A percentile compares a stretch with the other conserved stretches of the same genome.
These are phyloP conservation scores for Stereum hirsutum DNA, from an alignment of 1,284 basidiomycete genomes.

Conservation along the genomic window DNA sequence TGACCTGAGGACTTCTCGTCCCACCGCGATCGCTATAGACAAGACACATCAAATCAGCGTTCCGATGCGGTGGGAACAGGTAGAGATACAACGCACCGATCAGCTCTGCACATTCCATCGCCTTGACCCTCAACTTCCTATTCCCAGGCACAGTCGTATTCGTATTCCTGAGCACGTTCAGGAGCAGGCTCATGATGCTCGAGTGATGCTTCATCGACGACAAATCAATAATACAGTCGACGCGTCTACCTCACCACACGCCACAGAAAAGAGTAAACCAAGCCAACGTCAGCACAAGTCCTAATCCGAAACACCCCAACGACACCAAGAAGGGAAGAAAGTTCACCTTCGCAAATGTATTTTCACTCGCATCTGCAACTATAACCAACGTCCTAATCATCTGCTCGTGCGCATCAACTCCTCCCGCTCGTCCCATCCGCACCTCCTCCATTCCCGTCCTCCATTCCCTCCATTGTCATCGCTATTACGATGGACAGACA, in stretches of 20 bases:
- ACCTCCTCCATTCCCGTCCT: no score
- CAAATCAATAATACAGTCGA: no score
- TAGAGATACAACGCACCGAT: conserved; percentile 40
- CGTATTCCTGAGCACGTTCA: conserved; percentile 66
- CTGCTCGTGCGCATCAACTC: conserved; percentile 76
- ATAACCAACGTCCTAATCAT: conserved; percentile 77
- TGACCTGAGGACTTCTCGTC: conserved; percentile 63
- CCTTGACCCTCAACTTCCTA: conserved; percentile 62
- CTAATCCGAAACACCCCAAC: not conserved
- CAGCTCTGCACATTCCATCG: conserved; percentile 81
- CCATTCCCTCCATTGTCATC: no score
- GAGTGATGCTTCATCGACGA: conserved; percentile 72
- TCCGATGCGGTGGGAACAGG: not conserved
- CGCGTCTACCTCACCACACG: no score
- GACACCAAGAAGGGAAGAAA: not conserved
- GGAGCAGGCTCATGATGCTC: conserved; percentile 66
- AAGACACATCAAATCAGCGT: no score
- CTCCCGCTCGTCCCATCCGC: conserved; percentile 24
- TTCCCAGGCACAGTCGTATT: conserved; percentile 56
- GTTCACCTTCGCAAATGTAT: conserved; percentile 56
- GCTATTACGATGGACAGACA: no score
- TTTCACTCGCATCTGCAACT: conserved; percentile 76
- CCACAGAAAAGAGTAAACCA: no score
- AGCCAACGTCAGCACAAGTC: no score
- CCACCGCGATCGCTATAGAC: conserved; percentile 67